phyloP scores from a whole-genome alignment of 495 filamentous ascomycete species.

The Haplographium delicatum region DNA sequence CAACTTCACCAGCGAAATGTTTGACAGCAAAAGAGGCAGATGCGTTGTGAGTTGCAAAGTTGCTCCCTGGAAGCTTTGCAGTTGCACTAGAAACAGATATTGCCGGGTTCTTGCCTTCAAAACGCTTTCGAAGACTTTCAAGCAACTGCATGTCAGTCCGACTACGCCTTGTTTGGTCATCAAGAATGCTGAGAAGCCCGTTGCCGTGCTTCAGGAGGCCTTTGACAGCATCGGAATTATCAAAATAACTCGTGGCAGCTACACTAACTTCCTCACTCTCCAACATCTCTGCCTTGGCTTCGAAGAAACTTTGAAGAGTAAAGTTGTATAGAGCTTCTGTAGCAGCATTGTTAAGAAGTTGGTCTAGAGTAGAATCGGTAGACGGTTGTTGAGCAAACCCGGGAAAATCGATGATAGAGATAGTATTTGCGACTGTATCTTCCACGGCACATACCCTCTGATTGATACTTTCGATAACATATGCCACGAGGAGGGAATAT shows the following conservation, averaged over 20 bases:
- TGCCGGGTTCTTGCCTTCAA: conserved; percentile 88
- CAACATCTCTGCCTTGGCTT: conserved; percentile 81
- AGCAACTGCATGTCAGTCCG: conserved; percentile 84
- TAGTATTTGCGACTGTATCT: conserved; percentile 83
- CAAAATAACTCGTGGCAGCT: conserved; percentile 89
- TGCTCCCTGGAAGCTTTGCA: conserved; percentile 67
- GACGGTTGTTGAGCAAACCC: conserved; percentile 81
- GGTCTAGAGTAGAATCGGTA: conserved; percentile 82
- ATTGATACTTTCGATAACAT: conserved; percentile 88
- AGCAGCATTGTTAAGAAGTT: conserved; percentile 91
- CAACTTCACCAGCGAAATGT: conserved; percentile 96
- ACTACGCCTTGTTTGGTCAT: conserved; percentile 88
- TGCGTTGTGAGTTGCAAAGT: conserved; percentile 73
- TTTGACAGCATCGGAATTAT: conserved; percentile 90
- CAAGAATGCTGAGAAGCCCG: conserved; percentile 86
- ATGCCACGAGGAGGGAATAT: conserved; percentile 93
- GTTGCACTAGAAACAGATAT: conserved; percentile 68
- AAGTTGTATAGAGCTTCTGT: conserved; percentile 89
- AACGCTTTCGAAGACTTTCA: conserved; percentile 84
- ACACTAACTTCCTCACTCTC: conserved; percentile 90
- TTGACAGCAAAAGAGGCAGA: conserved; percentile 80
- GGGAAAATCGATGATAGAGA: conserved; percentile 94
- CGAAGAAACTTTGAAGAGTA: conserved; percentile 92
- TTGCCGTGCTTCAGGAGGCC: conserved; percentile 88
- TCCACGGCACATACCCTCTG: conserved; percentile 83